These are phyloP conservation scores for Penicillium alfredii DNA, from an alignment of 495 filamentous ascomycete genomes.

Conservation along the genomic window DNA sequence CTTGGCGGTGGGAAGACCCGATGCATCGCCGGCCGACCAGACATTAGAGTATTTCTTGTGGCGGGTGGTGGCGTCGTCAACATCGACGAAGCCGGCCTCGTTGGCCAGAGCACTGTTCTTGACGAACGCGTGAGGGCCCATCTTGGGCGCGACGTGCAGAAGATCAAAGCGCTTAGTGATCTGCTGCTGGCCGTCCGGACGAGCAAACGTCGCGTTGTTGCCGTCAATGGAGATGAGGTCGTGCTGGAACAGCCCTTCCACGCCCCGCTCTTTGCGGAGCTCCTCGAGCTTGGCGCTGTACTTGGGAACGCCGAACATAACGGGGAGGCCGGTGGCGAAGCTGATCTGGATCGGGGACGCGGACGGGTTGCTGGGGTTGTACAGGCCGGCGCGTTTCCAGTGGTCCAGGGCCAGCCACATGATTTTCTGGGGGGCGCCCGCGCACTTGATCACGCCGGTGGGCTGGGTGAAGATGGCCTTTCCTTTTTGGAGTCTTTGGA, in stretches of 20 bases:
- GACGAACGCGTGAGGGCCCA: conserved; percentile 54
- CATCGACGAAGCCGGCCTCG: conserved; percentile 58
- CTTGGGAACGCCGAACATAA: conserved; percentile 67
- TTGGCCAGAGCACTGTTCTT: conserved; percentile 54
- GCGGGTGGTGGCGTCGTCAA: conserved; percentile 53
- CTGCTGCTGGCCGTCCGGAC: conserved; percentile 36
- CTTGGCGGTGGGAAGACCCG: conserved; percentile 61
- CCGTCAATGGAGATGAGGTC: conserved; percentile 58
- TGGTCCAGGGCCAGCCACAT: conserved; percentile 66
- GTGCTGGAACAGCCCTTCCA: conserved; percentile 62
- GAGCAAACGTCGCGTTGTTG: conserved; percentile 48
- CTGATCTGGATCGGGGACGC: conserved; percentile 51
- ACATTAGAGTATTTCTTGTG: conserved; percentile 60
- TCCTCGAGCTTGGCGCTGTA: conserved; percentile 56
- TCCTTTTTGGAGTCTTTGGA: conserved; percentile 50
- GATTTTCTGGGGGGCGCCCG: conserved; percentile 63
- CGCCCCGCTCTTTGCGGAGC: conserved; percentile 55
- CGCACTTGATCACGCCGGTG: conserved; percentile 60
- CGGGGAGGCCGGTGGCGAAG: conserved; percentile 56
- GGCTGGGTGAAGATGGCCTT: conserved; percentile 66
- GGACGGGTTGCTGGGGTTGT: conserved; percentile 38
- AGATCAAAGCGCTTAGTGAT: conserved; percentile 53
- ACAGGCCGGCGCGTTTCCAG: conserved; percentile 56
- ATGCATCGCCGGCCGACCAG: conserved; percentile 65
- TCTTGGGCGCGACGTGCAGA: conserved; percentile 57